Conservation (phyloP, 768 basidiomycete species). For the Xerocomellus intermedius region DNA sequence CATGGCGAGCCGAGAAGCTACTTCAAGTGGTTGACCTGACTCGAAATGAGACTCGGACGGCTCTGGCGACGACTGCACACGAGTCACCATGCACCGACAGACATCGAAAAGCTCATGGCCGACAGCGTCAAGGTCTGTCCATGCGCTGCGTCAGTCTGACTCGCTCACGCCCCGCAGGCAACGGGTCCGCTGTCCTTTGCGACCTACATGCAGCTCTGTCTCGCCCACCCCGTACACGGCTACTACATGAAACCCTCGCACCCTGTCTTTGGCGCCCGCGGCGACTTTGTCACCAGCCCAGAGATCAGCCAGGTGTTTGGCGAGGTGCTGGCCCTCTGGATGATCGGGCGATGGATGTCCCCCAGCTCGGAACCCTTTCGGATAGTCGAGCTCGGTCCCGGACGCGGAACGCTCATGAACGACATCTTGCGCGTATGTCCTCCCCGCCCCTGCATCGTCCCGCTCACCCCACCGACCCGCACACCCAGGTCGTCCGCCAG, state of each 20-base stretch:
- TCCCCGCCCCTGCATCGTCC: neutral
- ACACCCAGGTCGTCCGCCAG: conserved; percentile 49
- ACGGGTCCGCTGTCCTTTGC: conserved; percentile 88
- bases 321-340: conserved; percentile 91
- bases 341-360: conserved; percentile 70
- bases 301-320: conserved; percentile 97
- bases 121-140: conserved; percentile 66
- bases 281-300: conserved; percentile 96
- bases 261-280: conserved; percentile 77
- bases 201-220: conserved; percentile 88
- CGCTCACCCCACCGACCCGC: neutral
- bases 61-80: neutral
- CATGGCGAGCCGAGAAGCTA: no score
- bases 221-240: conserved; percentile 85
- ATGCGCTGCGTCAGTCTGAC: neutral
- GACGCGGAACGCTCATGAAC: conserved; percentile 86
- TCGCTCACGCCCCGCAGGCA: conserved; percentile 44
- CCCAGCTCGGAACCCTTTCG: conserved; percentile 55
- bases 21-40: no score
- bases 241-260: conserved; percentile 83
- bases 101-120: conserved; percentile 63
- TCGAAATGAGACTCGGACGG: conserved; percentile 8
- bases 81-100: conserved; percentile 28
- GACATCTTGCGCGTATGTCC: conserved; percentile 76
- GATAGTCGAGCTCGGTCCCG: conserved; percentile 91